These are phyloP conservation scores for Trichoderma sp. DNA, from an alignment of 2,329 filamentous ascomycete species.

Conservation along the genomic window DNA sequence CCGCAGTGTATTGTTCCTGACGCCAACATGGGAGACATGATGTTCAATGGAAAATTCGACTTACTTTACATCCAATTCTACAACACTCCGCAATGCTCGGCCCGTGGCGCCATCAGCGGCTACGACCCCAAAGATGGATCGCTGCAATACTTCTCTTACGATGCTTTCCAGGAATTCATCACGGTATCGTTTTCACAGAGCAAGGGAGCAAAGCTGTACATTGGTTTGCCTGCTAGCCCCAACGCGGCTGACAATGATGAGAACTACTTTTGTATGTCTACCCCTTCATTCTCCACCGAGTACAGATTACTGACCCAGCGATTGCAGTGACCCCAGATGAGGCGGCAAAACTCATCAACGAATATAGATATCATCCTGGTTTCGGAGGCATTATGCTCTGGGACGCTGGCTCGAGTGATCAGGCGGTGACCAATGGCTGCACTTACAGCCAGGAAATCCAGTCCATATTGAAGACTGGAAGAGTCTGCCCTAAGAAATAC, in stretches of 20 bases:
- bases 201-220: neutral
- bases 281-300: neutral
- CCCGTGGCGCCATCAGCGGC: neutral
- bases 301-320: neutral
- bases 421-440: neutral
- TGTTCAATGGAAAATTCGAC: neutral
- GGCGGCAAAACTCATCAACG: neutral
- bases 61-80: neutral
- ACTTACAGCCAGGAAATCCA: neutral
- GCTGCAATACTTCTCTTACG: neutral
- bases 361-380: neutral
- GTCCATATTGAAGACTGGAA: neutral
- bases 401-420: neutral
- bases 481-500: neutral
- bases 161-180: neutral
- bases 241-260: neutral
- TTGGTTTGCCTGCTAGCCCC: neutral
- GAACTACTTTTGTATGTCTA: neutral
- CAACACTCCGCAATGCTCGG: neutral
- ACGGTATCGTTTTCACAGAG: neutral
- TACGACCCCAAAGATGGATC: neutral
- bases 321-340: neutral
- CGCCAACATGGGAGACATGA: neutral
- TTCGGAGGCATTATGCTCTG: neutral
- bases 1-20: neutral